Conservation (phyloP, 73 alveolate genomes). For the Tetrahymena elliotti region DNA sequence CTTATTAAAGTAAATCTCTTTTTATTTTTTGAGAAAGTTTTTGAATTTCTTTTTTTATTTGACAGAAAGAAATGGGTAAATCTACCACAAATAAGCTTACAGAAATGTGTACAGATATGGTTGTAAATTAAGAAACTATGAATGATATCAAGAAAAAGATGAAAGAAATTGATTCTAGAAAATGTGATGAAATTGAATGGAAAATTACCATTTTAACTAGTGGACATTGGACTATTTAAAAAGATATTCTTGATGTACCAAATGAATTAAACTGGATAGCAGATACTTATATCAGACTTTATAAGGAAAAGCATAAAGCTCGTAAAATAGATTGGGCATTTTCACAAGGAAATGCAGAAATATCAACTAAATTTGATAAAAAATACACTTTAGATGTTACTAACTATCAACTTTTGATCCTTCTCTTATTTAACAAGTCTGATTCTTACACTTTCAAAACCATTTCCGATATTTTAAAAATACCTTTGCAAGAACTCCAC, state of each 20-base stretch:
- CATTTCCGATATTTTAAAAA: background rate
- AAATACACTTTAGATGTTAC: background rate
- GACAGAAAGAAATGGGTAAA: background rate
- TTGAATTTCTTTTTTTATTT: background rate
- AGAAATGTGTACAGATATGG: background rate
- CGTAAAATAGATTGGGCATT: background rate
- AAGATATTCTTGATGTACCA: background rate
- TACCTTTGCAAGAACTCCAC: background rate
- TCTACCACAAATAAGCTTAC: background rate
- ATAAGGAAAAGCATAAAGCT: background rate
- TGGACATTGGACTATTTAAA: background rate
- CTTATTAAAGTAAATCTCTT: background rate
- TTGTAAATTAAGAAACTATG: background rate
- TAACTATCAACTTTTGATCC: background rate
- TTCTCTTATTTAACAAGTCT: background rate
- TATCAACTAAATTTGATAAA: background rate
- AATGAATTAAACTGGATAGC: background rate
- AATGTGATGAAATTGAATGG: background rate
- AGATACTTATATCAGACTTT: background rate
- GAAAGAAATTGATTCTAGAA: background rate
- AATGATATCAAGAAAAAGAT: background rate
- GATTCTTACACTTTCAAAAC: background rate
- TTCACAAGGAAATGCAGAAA: background rate
- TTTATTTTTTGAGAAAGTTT: background rate
- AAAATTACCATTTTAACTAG: background rate